Evolutionary conservation across 2,329 filamentous ascomycete species (phyloP).

Genomic region (Remersonia thermophila): DNA sequence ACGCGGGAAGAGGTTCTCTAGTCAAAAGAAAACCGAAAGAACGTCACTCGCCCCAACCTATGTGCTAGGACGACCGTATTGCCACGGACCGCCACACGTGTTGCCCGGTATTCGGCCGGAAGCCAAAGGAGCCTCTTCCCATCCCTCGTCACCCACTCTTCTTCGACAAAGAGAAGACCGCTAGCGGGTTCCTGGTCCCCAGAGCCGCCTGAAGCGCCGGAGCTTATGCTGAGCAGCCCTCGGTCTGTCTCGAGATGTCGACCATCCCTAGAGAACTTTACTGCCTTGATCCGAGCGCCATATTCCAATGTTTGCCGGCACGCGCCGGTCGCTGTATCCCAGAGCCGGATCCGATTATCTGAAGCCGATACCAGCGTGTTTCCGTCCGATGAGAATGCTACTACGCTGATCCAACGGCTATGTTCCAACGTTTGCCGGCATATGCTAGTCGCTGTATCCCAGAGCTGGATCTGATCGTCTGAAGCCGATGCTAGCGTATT

Average conservation of each 20-base stretch:
- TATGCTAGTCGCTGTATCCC: too few species aligned
- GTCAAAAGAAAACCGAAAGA: conserved; percentile 2
- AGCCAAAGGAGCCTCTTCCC: conserved; percentile 2
- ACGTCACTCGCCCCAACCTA: background rate
- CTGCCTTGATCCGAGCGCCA: background rate
- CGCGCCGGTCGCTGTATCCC: too few species aligned
- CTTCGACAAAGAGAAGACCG: background rate
- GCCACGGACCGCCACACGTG: background rate
- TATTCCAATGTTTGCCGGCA: background rate
- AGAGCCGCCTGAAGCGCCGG: background rate
- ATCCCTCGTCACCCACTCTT: conserved; percentile 1
- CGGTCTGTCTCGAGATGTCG: conserved; percentile 1
- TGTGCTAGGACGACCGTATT: conserved; percentile 1
- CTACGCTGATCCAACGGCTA: too few species aligned
- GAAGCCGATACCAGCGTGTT: too few species aligned
- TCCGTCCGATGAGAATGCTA: too few species aligned
- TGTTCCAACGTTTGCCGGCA: too few species aligned
- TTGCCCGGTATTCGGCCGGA: conserved; percentile 1
- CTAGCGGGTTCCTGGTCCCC: background rate
- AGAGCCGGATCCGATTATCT: too few species aligned
- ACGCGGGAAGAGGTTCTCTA: too few species aligned
- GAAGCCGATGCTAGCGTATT: too few species aligned
- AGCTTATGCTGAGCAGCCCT: conserved; percentile 1
- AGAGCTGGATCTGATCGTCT: too few species aligned
- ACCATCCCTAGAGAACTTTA: conserved; percentile 1